Base-by-base conservation (phyloP, 306 rosid genomes). In the Coriaria nepalensis region DNA sequence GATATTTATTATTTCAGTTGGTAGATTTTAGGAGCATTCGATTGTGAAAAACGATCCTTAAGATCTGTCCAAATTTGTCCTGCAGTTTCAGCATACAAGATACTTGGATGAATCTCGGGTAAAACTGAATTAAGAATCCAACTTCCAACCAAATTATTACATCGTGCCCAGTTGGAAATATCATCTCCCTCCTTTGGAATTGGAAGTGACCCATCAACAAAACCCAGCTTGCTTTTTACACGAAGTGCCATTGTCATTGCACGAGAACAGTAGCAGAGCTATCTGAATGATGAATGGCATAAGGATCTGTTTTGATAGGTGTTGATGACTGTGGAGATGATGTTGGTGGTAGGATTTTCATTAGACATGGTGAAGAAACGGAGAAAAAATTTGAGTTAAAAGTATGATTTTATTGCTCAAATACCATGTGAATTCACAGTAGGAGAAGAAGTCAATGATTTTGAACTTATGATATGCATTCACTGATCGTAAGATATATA, bases 211-310 rank as follows among this genome's bases (percentile, higher is more conserved):
- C 43, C 46, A 52, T 55, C 40, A 9, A 55, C 60, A 29, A 55
- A 55, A 4, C 60, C 60, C 2, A 41, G 6, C 4, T 41, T 55
- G 4, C 15, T 55, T 42, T 55, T 55, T 41, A 5, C 60, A 39
- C 40, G 60, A 20, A 41, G 40, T 42, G 15, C 49, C 60, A 55
- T 40, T 40, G 49, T 55, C 29, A 55, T 13, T 13, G 60, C 49
- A 54, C 11, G 43, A 40, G 7, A 40, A 40, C 43, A 40, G 11
- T 40, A 40, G 6, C 9, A 40, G 5, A 0, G 11, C 7, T 40
- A 40, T 40, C 11, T 40, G 43, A 40, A 7, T 40, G 43, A 40
- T 40, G 43, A 40, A 40, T 40, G 43, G 11, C 43, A 40, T 40
- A 2, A 40, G 8, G 43, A 40, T 40, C 29, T 20, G 29, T 20